These are phyloP conservation scores for Fomitopsis serialis DNA, from an alignment of 768 basidiomycete genomes.

Conservation along the genomic window DNA sequence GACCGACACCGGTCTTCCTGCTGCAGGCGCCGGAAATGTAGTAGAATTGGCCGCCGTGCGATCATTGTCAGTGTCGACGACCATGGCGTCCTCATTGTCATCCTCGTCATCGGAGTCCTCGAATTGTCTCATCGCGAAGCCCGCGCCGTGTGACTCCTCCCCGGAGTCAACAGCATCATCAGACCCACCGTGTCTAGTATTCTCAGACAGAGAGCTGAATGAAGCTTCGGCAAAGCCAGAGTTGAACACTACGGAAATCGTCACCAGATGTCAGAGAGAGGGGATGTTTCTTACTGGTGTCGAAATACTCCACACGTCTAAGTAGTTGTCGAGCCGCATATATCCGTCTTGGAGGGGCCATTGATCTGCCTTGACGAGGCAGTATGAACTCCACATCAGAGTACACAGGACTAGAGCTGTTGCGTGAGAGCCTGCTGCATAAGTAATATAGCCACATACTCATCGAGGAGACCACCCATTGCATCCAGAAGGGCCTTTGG, in stretches of 20 bases:
- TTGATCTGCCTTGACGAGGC: slow-evolving; percentile 38
- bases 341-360: slow-evolving; percentile 39
- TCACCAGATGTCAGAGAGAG: slow-evolving; percentile 3
- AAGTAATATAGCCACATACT: slow-evolving; percentile 24
- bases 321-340: slow-evolving; percentile 68
- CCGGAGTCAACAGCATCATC: slow-evolving; percentile 17
- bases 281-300: slow-evolving; percentile 45
- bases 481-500: slow-evolving; percentile 64
- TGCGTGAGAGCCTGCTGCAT: neutral
- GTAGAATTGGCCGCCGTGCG: slow-evolving; percentile 11
- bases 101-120: slow-evolving; percentile 54
- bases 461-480: slow-evolving; percentile 71
- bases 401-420: slow-evolving; percentile 45
- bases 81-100: slow-evolving; percentile 43
- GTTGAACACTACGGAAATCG: slow-evolving; percentile 52
- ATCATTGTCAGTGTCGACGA: slow-evolving; percentile 28
- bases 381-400: slow-evolving; percentile 83
- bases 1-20: slow-evolving; percentile 29
- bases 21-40: neutral
- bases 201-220: slow-evolving; percentile 20
- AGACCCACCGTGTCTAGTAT: slow-evolving; percentile 16
- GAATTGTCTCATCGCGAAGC: slow-evolving; percentile 18
- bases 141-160: slow-evolving; percentile 42
- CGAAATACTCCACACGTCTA: slow-evolving; percentile 71
- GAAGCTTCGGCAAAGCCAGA: slow-evolving; percentile 65